Conservation (phyloP, 1,139 yeast species). For the Pichia sp. region DNA sequence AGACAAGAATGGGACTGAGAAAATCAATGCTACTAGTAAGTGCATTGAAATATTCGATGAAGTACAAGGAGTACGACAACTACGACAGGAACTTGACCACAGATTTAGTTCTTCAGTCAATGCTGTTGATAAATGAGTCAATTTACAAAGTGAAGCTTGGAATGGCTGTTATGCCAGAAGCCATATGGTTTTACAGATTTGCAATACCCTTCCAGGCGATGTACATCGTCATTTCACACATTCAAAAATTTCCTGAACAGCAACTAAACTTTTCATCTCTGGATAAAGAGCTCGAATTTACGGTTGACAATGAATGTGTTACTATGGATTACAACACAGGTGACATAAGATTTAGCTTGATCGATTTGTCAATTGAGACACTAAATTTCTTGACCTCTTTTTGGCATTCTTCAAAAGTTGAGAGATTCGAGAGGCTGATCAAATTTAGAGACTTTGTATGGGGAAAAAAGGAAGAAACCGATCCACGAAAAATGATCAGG, state of each 20-base stretch:
- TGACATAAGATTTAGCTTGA: constrained; percentile 19
- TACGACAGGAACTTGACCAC: constrained; percentile 13
- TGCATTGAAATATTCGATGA: constrained; percentile 17
- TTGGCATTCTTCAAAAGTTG: constrained; percentile 20
- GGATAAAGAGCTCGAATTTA: constrained; percentile 15
- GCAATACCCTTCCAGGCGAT: constrained; percentile 27
- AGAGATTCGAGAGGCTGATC: constrained; percentile 20
- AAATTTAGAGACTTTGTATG: constrained; percentile 17
- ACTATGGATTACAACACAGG: constrained; percentile 15
- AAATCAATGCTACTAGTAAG: constrained; percentile 22
- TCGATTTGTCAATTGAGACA: constrained; percentile 14
- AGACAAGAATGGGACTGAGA: constrained; percentile 22
- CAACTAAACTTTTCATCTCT: constrained; percentile 17
- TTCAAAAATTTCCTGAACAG: constrained; percentile 18
- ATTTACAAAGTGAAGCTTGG: constrained; percentile 21
- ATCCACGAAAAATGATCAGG: neutral
- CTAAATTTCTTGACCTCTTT: constrained; percentile 11
- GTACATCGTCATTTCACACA: constrained; percentile 22
- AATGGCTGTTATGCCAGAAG: constrained; percentile 7
- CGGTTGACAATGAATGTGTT: constrained; percentile 13
- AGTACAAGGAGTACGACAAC: constrained; percentile 4
- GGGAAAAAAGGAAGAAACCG: neutral
- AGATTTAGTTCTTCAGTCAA: constrained; percentile 22
- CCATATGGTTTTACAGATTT: constrained; percentile 24
- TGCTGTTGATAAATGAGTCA: constrained; percentile 25